Evolutionary conservation across 2,329 filamentous ascomycete species (phyloP), one percentile per base, ranked within the genome.

Genomic region (Fusarium domesticum): DNA sequence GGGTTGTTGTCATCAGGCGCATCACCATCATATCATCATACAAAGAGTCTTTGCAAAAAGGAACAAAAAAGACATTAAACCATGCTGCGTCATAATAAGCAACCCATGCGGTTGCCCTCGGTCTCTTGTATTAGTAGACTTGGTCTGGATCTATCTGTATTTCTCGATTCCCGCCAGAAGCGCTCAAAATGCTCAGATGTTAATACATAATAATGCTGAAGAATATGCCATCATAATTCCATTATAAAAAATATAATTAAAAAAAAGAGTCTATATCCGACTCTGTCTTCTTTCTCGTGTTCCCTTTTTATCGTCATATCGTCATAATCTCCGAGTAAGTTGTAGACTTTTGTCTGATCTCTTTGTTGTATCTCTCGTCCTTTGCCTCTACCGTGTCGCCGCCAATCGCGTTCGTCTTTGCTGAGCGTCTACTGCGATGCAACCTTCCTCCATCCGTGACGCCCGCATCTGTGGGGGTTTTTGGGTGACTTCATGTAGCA

Each of bases 401-500:
- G 23, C 23, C 10, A 12, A 10, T 28, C 14, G 8, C 15, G 31
- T 20, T 36, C 37, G 30, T 39, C 33, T 37, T 36, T 12, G 15
- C 50, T 17, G 46, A 44, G 18, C 37, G 42, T 33, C 43, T 47
- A 45, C 15, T 42, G 35, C 10, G 43, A 18, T 37, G 46, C 41
- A 28, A 23, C 43, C 50, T 54, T 58, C 54, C 56, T 66, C 16
- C 62, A 58, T 36, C 67, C 65, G 52, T 83, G 81, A 17, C 80
- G 71, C 7, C 80, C 81, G 56, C 81, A 84, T 18, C 77, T 71
- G 45, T 71, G 68, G 18, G 75, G 73, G 53, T 83, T 77, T 56
- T 75, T 76, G 14, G 81, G 81, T 38, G 77, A 82, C 58, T 75
- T 78, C 63, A 78, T 75, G 60, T 75, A 80, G 65, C 81, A 84